Evolutionary conservation across 192 early-diverging fungal species (phyloP), one percentile per base, ranked within the genome.

Genomic region (Allomyces javanicus): DNA sequence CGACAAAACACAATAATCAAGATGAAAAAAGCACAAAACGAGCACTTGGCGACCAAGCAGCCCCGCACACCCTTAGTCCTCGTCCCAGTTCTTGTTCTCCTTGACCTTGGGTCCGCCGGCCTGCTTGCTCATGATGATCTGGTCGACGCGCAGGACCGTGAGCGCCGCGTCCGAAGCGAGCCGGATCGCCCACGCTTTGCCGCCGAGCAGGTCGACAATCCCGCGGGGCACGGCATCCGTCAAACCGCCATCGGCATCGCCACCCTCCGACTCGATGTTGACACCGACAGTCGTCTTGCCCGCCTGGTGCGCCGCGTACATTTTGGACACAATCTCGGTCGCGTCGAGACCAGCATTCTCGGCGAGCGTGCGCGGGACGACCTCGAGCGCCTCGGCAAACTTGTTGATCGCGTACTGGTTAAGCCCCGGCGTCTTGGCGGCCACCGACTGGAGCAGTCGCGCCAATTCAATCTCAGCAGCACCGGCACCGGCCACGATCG

Each of bases 41-140:
- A 40, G 33, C 33, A 7, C 33, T 7, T 9, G 33, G 9, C 33
- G 7, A 40, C 33, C 33, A 40, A 9, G 33, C 33, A 7, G 4
- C 33, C 33, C 33, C 33, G 7, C 7, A 40, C 24, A 67, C 26
- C n/a, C 55, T 77, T 83, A 81, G 71, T 87, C 87, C 73, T 92
- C 87, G 73, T 94, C 92, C 92, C 89, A 91, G 82, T 92, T 80
- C 67, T 81, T 77, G 71, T 87, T 81, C 78, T 90, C 78, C 86
- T 92, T 88, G 70, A 81, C 87, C 76, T 89, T 89, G 43, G 89
- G 95, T 10, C 95, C 95, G 65, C 95, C 95, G 22, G 95, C 93
- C 55, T 87, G 89, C 79, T 95, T 96, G 65, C 88, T 90, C 95
- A 97, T 97, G 77, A 97, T 94, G 72, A 97, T 92, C 87, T 96